These are phyloP conservation scores for Tetraselmis striata DNA, from an alignment of 139 green algal species.

Conservation along the genomic window DNA sequence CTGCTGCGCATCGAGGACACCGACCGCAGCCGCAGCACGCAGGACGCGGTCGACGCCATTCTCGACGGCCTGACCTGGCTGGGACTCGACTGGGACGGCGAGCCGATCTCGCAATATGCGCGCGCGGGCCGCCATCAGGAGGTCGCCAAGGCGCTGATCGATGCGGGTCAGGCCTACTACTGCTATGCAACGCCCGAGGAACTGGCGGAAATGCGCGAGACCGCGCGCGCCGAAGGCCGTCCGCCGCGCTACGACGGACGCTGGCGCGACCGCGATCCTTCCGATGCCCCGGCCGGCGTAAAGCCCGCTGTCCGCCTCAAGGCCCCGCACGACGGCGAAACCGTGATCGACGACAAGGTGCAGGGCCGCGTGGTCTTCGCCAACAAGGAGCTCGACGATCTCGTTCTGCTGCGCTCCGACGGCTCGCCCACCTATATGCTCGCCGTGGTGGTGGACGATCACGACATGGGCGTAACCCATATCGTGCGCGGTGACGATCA, in stretches of 20 bases:
- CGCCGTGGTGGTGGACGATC: not conserved
- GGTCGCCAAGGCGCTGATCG: too few species aligned
- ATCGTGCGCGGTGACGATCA: not conserved
- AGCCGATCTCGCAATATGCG: not conserved
- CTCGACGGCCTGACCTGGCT: slow-evolving; percentile 5
- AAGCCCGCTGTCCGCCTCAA: too few species aligned
- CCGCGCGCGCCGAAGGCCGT: too few species aligned
- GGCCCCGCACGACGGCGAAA: too few species aligned
- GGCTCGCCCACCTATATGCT: not conserved
- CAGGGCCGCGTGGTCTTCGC: not conserved
- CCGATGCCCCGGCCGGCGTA: too few species aligned
- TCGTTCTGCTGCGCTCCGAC: not conserved
- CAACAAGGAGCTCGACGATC: not conserved
- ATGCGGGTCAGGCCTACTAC: too few species aligned
- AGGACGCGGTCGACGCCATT: not conserved
- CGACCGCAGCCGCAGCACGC: not conserved
- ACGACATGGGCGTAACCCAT: not conserved
- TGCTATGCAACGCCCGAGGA: too few species aligned
- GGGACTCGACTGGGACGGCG: slow-evolving; percentile 7
- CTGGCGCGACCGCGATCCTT: too few species aligned
- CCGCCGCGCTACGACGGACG: too few species aligned
- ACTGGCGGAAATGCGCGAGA: too few species aligned
- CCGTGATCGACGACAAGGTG: not conserved
- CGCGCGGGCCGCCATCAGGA: not conserved
- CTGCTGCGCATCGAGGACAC: slow-evolving; percentile 10